Base-by-base conservation (phyloP, 2,329 filamentous ascomycete species). In the Orbilia oligospora region DNA sequence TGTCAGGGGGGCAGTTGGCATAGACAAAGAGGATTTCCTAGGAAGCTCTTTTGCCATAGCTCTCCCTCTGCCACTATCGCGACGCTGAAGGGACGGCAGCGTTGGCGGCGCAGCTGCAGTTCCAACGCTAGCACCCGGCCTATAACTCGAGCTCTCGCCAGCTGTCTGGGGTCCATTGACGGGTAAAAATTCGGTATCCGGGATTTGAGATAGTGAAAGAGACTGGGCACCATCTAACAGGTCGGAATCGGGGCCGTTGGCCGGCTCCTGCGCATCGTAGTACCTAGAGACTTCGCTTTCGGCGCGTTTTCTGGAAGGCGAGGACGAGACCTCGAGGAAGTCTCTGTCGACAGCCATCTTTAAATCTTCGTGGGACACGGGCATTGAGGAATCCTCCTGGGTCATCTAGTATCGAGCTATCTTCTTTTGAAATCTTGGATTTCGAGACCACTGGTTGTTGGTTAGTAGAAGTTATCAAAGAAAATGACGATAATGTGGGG, bases 201-300 rank as follows among this genome's bases (percentile, higher is more conserved):
- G 65, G 24, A 68, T 58, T 0, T 58, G 41, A 14, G 67, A 61
- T 14, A 71, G 20, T 0, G 67, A 67, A 0, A 63, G 61, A 41
- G 73, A 71, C 18, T 68, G 67, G 27, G 64, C 51, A 6, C 53
- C 63, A 44, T 71, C 67, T 36, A 72, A 41, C n/a, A 72, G 36
- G 18, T 78, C 68, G 67, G 73, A 71, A 65, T 63, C 56, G 8
- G 64, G 20, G 4, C 46, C 27, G 36, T 36, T 22, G 18, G 63
- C 12, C 6, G 75, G 68, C n/a, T 78, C 75, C 22, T 78, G 75
- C 69, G 75, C 75, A 20, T 78, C 75, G 63, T 78, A 78, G 68
- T 78, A 78, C 55, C 75, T 64, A 36, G 75, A 78, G 9, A 78
- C 75, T 27, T 78, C 75, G 46, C 75, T 78, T 51, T 78, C 75